Evolutionary conservation across 495 filamentous ascomycete species (phyloP).

Genomic region (Xylaria longipes): DNA sequence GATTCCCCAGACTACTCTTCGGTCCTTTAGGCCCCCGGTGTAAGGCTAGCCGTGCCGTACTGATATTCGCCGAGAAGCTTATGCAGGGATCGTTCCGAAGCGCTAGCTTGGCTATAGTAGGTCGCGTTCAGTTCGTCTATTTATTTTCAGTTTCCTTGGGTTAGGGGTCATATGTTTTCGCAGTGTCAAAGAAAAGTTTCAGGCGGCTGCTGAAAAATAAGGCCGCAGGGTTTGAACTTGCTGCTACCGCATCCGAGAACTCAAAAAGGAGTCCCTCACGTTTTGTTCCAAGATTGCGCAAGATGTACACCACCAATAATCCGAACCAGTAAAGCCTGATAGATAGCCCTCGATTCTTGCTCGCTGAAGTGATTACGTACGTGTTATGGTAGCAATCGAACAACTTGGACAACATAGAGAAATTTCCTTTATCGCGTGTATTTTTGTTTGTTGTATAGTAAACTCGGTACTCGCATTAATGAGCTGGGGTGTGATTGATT

Average conservation of each 20-base stretch:
- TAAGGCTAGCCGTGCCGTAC: neutral
- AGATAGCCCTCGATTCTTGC: neutral
- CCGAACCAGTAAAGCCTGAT: neutral
- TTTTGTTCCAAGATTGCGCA: no score
- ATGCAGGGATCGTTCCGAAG: neutral
- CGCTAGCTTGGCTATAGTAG: neutral
- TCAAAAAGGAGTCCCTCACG: neutral
- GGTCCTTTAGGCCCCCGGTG: neutral
- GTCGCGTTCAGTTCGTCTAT: neutral
- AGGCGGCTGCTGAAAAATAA: neutral
- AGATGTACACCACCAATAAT: neutral
- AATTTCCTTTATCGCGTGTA: neutral
- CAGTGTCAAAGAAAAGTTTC: neutral
- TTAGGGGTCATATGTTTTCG: neutral
- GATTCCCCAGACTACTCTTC: constrained; percentile 9
- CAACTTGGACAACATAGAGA: neutral
- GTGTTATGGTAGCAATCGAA: neutral
- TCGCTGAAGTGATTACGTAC: neutral
- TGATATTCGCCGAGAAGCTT: neutral
- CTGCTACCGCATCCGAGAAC: neutral
- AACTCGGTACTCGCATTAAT: neutral
- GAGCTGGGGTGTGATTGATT: no score
- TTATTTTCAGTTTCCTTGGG: neutral
- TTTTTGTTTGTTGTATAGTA: neutral
- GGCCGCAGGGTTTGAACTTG: neutral